Evolutionary conservation across 306 rosid genomes (phyloP), one percentile per base, ranked within the genome.

Genomic region (Inga oerstediana): DNA sequence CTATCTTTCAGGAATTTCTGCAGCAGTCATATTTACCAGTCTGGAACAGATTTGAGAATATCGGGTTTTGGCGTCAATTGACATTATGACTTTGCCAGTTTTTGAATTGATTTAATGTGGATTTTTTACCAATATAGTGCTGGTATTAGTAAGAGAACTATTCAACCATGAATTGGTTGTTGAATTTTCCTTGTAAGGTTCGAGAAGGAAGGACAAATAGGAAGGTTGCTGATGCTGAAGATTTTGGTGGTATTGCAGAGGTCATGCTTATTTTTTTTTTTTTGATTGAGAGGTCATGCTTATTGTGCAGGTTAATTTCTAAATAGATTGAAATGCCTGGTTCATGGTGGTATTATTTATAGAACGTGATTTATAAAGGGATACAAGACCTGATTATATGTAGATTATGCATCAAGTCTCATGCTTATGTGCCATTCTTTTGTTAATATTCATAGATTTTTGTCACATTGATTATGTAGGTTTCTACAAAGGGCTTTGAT

Each of bases 21-120:
- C 94, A 92, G 88, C 87, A 81, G 75, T 91, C 95, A 76, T 70
- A 80, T 56, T 86, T 96, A 82, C 97, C 98, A 39, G 90, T 88
- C 85, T 96, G 99, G 99, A 94, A 92, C 85, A 90, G 97, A 88
- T 96, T 90, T 77, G 94, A 94, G 87, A 96, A 94, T 86, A 44
- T 80, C 77, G 98, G 99, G 34, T 96, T 94, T 90, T 94, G 99
- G 99, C 97, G 99, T 79, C 98, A 96, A 82, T 88, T 94, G 82
- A 96, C 97, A 44, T 97, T 96, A 92, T 54, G 79, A 17, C 84
- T 59, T 85, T 69, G 14, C 46, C 69, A 56, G 78, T 78, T 76
- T 74, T 52, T 34, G 52, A 45, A 48, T 77, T 80, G 62, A 62
- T 76, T 3, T 32, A 30, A 49, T 16, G 14, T n/a, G 66, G 34